Evolutionary conservation across 371 early-diverging fungal genomes (phyloP).

Genomic region (Coemansia sp.): DNA sequence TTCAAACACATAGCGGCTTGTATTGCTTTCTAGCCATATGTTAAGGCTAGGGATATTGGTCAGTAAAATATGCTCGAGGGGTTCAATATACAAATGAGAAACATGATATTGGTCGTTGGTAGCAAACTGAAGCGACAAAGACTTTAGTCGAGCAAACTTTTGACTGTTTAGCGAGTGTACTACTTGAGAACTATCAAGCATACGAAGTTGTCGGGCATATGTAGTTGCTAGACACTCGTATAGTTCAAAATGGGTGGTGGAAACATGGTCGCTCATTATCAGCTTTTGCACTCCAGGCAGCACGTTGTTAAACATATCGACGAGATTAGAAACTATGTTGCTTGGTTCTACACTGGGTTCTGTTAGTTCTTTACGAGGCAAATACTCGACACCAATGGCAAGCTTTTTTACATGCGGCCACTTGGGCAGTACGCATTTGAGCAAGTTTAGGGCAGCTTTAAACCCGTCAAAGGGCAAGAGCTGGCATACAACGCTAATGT

Average conservation of each 20-base stretch:
- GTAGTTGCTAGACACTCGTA: conserved; percentile 4
- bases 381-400: not conserved
- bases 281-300: conserved; percentile 4
- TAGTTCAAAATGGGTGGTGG: not conserved
- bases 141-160: not conserved
- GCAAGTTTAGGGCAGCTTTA: not conserved
- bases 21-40: not conserved
- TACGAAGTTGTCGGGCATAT: conserved; percentile 3
- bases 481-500: not conserved
- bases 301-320: not conserved
- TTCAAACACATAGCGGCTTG: not conserved
- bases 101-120: not conserved
- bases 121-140: not conserved
- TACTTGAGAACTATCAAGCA: not conserved
- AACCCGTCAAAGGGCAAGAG: not conserved
- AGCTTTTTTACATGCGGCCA: conserved; percentile 10
- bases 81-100: not conserved
- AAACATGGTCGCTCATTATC: not conserved
- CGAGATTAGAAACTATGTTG: not conserved
- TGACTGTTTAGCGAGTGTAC: not conserved
- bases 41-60: not conserved
- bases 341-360: not conserved
- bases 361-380: not conserved
- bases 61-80: not conserved
- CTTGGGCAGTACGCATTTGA: not conserved